Evolutionary conservation across 768 basidiomycete species (phyloP), one percentile per base, ranked within the genome.

Genomic region (Kwoniella sp.): DNA sequence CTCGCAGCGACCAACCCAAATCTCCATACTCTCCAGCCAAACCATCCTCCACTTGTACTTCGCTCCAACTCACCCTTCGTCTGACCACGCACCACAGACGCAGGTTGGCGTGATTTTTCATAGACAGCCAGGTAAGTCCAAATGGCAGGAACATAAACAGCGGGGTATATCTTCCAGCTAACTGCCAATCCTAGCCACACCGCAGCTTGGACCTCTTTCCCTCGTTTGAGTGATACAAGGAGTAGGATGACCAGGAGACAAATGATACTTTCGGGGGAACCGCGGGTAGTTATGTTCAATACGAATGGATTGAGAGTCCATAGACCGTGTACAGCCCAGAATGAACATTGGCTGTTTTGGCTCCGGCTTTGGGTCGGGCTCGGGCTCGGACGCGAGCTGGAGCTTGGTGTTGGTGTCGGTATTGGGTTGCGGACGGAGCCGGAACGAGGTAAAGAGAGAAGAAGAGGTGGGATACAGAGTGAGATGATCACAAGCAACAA

Each of bases 121-220:
- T n/a, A n/a, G n/a, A n/a, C n/a, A n/a, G n/a, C n/a, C n/a, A 80
- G 64, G 4, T 52, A 83, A 0, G 86, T 85, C 59, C 92, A 80
- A 64, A 91, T 87, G 37, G 87, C 85, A n/a, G 88, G 84, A 0
- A 89, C 90, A 77, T 97, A 97, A 60, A 99, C 86, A 68, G 94
- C 83, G 0, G 96, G 96, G 74, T 96, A 98, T 60, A 99, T 91
- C 81, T 99, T 99, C 91, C 92, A 95, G 72, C 97, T 93, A 0
- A 92, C 88, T 65, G 90, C 88, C 44, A 92, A 70, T 0, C 92
- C 96, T 22, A 94, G 83, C 59, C 88, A 73, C 4, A 90, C 68
- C 0, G 91, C 93, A 0, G 91, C 86, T 2, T 79, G 65, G 53
- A 85, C 83, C 87, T 90, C 89, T 12, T 21, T 48, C 29, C 37